Percentiles rank a stretch among this genome's conserved stretches.
Conservation (phyloP, 495 filamentous ascomycete species). For the Astrothelium macrocarpum region DNA sequence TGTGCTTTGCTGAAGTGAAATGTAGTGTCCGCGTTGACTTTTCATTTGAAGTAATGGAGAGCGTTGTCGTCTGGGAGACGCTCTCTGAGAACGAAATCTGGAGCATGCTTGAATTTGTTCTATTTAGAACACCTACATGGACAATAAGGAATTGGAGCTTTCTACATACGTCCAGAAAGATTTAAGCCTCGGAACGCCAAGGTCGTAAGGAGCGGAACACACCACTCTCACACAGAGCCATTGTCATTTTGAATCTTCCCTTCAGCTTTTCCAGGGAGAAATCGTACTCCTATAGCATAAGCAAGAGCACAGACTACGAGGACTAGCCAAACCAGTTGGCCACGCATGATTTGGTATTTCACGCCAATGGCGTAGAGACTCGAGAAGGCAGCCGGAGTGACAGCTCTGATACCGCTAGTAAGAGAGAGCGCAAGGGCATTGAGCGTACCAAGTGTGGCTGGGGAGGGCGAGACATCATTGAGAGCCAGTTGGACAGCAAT, state of each 20-base stretch:
- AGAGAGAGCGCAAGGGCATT: constrained; percentile 54
- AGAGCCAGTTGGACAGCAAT: constrained; percentile 57
- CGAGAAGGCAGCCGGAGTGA: constrained; percentile 51
- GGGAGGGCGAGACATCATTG: constrained; percentile 56
- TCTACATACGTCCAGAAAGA: no score
- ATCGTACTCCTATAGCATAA: constrained; percentile 37
- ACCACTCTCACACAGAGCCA: neutral
- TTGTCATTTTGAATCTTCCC: constrained; percentile 23
- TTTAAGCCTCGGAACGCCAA: no score
- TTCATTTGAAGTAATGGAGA: no score
- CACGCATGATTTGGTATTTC: constrained; percentile 44
- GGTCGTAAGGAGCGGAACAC: no score
- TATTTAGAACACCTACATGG: no score
- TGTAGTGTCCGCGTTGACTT: no score
- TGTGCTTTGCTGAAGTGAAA: no score
- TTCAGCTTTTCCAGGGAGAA: constrained; percentile 41
- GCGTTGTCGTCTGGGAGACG: no score
- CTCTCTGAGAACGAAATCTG: no score
- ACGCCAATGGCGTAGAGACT: constrained; percentile 54
- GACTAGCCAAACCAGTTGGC: constrained; percentile 59
- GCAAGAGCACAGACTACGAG: constrained; percentile 39
- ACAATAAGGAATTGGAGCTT: no score
- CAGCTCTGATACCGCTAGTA: constrained; percentile 42
- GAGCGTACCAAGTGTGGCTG: constrained; percentile 49
- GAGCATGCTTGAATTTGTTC: no score